Evolutionary conservation across 2,329 filamentous ascomycete genomes (phyloP), one percentile per base, ranked within the genome.

Genomic region (Camptophora hylomeconis): DNA sequence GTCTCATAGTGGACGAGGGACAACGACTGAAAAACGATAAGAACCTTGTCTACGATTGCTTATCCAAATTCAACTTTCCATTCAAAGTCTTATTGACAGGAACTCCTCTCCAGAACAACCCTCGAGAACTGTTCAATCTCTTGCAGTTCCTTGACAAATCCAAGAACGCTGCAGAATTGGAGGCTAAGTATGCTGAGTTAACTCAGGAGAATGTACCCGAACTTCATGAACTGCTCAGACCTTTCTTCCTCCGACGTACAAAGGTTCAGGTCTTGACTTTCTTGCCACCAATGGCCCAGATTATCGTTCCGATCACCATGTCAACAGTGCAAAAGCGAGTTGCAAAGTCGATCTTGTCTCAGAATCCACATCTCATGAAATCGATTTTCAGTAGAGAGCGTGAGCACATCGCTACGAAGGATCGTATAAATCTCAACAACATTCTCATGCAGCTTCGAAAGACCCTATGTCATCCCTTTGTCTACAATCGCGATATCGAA

Each of bases 221-320:
- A 50, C 61, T 98, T 1, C 89, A 95, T 45, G 70, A 79, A 2
- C 68, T 86, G 47, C 92, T 95, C 37, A 72, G 82, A 2, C 72
- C 72, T 2, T 77, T 64, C 50, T 75, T 79, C 44, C 53, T 78
- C 17, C 69, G 76, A 25, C 75, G 89, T 24, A 95, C 89, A 2
- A 98, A 98, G 51, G 75, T 75, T 8, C 77, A 87, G 37, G 87
- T 94, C 0, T 63, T 98, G 29, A 87, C 81, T 20, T 93, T 94
- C 53, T 61, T 98, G 7, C 89, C 89, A 1, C 77, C 87, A 0
- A 84, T 98, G 72, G 78, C 80, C 1, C 87, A 95, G 47, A 84
- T 98, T 43, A 95, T 98, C 37, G 60, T 98, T 4, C 89, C 89
- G 0, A 76, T 98, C n/a, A 86, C 81, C 2, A 94, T 95, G 86